These are phyloP conservation scores for Phanerochaete carnosa DNA, from an alignment of 768 basidiomycete genomes.

Conservation along the genomic window DNA sequence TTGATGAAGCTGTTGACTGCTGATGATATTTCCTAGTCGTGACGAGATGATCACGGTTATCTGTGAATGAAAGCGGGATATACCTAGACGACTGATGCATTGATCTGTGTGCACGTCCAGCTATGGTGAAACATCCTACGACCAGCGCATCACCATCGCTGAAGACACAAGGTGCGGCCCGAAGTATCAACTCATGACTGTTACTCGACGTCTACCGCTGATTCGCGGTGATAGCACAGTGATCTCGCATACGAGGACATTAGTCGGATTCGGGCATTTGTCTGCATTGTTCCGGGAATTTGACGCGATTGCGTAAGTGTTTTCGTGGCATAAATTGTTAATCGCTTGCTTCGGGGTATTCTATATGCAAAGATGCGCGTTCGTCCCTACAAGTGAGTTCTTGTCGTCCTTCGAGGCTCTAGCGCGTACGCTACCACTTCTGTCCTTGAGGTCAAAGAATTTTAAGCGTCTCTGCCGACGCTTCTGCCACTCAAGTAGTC, in stretches of 20 bases:
- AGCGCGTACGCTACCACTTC: conserved; percentile 80
- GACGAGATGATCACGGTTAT: background rate
- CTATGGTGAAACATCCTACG: too few species aligned
- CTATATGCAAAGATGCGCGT: conserved; percentile 94
- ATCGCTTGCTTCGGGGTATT: conserved; percentile 56
- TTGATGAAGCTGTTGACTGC: too few species aligned
- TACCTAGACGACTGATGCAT: too few species aligned
- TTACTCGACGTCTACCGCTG: too few species aligned
- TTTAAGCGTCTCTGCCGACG: conserved; percentile 85
- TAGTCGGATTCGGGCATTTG: too few species aligned
- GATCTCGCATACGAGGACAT: too few species aligned
- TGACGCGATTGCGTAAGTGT: conserved; percentile 63
- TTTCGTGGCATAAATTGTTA: background rate
- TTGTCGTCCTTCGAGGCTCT: conserved; percentile 66
- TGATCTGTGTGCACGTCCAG: too few species aligned
- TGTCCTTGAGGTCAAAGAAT: conserved; percentile 70
- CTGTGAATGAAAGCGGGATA: background rate
- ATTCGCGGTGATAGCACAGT: too few species aligned
- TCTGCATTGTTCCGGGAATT: conserved; percentile 74
- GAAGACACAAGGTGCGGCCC: too few species aligned
- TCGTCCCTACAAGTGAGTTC: conserved; percentile 92
- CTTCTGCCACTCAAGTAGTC: conserved; percentile 91
- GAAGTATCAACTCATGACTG: too few species aligned
- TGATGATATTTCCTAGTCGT: too few species aligned
- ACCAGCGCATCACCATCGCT: too few species aligned